Percentiles rank a stretch among this genome's conserved stretches.
Evolutionary conservation across 805 yeast species (phyloP).

Genomic region (Pichia gijzeniarum): DNA sequence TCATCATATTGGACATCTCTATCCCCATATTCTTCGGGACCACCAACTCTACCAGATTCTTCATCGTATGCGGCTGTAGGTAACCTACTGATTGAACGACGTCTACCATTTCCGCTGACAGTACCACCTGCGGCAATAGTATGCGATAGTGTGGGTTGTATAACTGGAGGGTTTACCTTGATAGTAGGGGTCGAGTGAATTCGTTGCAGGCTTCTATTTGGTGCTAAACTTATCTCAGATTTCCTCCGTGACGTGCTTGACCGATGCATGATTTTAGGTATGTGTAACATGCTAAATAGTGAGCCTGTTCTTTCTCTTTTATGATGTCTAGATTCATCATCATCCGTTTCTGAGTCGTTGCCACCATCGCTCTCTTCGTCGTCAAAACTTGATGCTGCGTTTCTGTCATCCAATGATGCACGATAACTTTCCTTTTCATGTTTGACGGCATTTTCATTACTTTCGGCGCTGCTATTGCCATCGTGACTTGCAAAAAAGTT

Average conservation of each 20-base stretch:
- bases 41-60: not conserved
- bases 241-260: not conserved
- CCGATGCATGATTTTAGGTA: constrained; percentile 1
- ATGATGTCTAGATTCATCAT: not conserved
- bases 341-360: not conserved
- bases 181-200: not conserved
- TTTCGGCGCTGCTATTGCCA: no score
- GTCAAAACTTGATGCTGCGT: not conserved
- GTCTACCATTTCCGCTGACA: not conserved
- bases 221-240: not conserved
- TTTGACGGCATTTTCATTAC: no score
- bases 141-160: constrained; percentile 13
- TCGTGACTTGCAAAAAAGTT: no score
- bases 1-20: constrained; percentile 4
- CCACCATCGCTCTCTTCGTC: not conserved
- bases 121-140: constrained; percentile 11
- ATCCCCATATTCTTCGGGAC: constrained; percentile 4
- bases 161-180: not conserved
- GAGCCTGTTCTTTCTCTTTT: constrained; percentile 5
- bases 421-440: not conserved
- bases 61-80: constrained; percentile 1
- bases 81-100: not conserved
- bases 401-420: not conserved
- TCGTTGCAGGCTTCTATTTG: not conserved
- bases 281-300: constrained; percentile 1